Base-by-base conservation (phyloP, 106 monocot species). In the Vanilla planifolia region DNA sequence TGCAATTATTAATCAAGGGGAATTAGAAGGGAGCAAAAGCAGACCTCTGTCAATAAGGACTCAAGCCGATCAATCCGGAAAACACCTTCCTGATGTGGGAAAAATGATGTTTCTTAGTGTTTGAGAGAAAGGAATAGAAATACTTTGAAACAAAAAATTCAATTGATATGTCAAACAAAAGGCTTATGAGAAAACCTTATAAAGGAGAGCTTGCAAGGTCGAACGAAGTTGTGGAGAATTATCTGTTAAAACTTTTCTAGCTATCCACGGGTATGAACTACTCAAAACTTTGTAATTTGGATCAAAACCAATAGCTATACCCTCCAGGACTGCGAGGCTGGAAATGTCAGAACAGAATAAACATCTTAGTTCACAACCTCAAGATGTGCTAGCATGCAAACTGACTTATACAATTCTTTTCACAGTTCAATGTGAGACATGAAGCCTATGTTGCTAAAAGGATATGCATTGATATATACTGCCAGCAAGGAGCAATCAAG, bases 181-280 rank as follows among this genome's bases (percentile, higher is more conserved):
- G 16, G 51, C 13, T 26, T 45, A 44, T 8, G 16, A 47, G 10
- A 35, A 28, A 7, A 87, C 96, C 92, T 84, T 75, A 67, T 96
- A 96, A 61, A 96, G 87, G 32, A 96, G 96, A 64, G 78, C 75
- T 61, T 85, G 70, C 59, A 96, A 77, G 68, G 86, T 91, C 64
- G 84, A 84, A 46, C 60, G 80, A 33, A 96, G 96, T 44, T 96
- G 75, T 6, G 87, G 81, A 68, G 91, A 90, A 61, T 59, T 79
- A 25, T 96, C 91, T 51, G 96, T 91, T 16, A 96, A 81, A 42
- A 96, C 87, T 85, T 96, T 91, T 72, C 96, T 87, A 62, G 96
- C 96, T 73, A 96, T 96, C 96, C 96, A 96, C 27, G 96, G 96
- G 57, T 96, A 96, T 62, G 96, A 84, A 73, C 91, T 96, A 64